Conservation (phyloP, 495 filamentous ascomycete species). For the Penicillium turbatum region DNA sequence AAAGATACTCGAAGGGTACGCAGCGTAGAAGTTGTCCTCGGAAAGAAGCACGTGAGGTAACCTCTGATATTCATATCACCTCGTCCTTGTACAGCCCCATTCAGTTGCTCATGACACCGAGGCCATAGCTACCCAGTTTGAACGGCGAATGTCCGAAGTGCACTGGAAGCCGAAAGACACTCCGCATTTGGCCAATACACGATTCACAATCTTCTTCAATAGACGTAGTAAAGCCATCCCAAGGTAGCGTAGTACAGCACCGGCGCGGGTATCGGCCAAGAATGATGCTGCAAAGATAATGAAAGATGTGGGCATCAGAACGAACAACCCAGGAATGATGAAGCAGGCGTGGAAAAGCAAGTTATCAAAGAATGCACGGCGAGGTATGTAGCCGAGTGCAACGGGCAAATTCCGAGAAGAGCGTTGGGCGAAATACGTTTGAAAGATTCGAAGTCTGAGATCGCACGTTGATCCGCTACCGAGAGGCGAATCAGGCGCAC, state of each 20-base stretch:
- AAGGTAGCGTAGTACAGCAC: neutral
- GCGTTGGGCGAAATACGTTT: neutral
- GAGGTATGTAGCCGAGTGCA: neutral
- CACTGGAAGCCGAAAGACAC: neutral
- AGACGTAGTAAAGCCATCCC: neutral
- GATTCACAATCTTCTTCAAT: neutral
- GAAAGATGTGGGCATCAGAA: conserved; percentile 4
- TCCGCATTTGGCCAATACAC: neutral
- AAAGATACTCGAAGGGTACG: neutral
- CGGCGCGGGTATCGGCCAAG: neutral
- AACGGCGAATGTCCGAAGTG: neutral
- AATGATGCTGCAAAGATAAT: neutral
- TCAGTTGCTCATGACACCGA: neutral
- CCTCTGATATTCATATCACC: neutral
- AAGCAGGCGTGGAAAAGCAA: conserved; percentile 15
- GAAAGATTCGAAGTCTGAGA: conserved; percentile 8
- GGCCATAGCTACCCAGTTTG: neutral
- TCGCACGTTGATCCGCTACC: neutral
- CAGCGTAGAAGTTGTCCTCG: neutral
- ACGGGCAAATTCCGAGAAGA: neutral
- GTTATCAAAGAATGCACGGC: conserved; percentile 2
- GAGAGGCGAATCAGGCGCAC: neutral
- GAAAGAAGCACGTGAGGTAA: neutral
- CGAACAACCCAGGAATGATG: conserved; percentile 12
- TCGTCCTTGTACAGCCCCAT: neutral